Conservation (phyloP, 331 rosid genomes). For the Prunus yedoensis region DNA sequence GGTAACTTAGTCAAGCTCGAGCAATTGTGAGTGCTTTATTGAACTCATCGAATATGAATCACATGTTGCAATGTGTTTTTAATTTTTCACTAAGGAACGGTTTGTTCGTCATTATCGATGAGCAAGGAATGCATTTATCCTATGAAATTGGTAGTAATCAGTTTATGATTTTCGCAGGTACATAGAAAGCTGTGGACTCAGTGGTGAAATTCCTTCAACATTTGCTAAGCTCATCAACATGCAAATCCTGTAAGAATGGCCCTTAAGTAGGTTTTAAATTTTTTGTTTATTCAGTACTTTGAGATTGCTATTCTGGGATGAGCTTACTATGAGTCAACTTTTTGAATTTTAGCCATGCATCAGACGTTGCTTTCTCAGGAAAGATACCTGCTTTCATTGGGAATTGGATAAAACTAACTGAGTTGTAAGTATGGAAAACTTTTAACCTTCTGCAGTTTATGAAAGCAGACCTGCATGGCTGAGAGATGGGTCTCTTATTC, state of each 20-base stretch:
- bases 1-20: constrained; percentile 25
- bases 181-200: constrained; percentile 62
- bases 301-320: not conserved
- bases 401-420: constrained; percentile 47
- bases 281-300: not conserved
- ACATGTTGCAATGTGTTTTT: not conserved
- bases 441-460: not conserved
- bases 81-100: too few species aligned
- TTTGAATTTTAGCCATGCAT: constrained; percentile 47
- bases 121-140: not conserved
- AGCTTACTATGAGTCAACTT: constrained; percentile 4
- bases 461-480: not conserved
- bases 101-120: not conserved
- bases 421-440: constrained; percentile 47
- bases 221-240: constrained; percentile 51
- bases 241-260: constrained; percentile 34
- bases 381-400: constrained; percentile 73
- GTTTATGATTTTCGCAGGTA: constrained; percentile 43
- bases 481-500: not conserved
- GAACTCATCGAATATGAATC: not conserved
- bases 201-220: constrained; percentile 73
- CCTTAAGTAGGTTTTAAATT: constrained; percentile 5
- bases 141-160: not conserved
- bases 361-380: constrained; percentile 56
- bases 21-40: not conserved